A percentile compares a stretch with the other conserved stretches of the same genome.
Evolutionary conservation across 805 yeast genomes (phyloP).

Genomic region (Yamadazyma insecticola): DNA sequence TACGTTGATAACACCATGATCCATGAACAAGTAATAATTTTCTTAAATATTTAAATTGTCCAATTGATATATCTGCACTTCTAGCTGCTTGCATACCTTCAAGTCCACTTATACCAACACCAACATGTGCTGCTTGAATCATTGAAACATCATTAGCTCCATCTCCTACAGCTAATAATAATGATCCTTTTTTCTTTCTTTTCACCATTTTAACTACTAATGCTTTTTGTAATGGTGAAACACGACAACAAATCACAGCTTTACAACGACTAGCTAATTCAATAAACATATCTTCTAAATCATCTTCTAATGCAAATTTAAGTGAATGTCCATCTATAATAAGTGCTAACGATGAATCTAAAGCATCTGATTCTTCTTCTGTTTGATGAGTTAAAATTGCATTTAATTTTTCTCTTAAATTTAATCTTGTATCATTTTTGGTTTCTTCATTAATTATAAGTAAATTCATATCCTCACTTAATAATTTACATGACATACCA

Average conservation of each 20-base stretch:
- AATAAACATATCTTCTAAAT: slow-evolving; percentile 71
- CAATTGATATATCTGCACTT: slow-evolving; percentile 95
- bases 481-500: slow-evolving; percentile 94
- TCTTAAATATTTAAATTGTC: slow-evolving; percentile 84
- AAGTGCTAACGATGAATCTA: slow-evolving; percentile 71
- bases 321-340: slow-evolving; percentile 93
- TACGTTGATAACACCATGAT: slow-evolving; percentile 94
- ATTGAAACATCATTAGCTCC: slow-evolving; percentile 99
- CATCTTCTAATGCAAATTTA: slow-evolving; percentile 77
- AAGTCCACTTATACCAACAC: slow-evolving; percentile 98
- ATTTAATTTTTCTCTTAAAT: slow-evolving; percentile 67
- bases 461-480: slow-evolving; percentile 94
- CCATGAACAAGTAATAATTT: slow-evolving; percentile 91
- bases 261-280: slow-evolving; percentile 82
- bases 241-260: slow-evolving; percentile 97
- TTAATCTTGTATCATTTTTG: slow-evolving; percentile 69
- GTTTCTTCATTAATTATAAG: slow-evolving; percentile 84
- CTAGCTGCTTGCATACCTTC: slow-evolving; percentile 99
- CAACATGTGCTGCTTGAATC: slow-evolving; percentile 99
- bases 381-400: slow-evolving; percentile 68
- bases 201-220: slow-evolving; percentile 93
- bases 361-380: slow-evolving; percentile 52
- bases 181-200: slow-evolving; percentile 62
- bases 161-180: slow-evolving; percentile 91
- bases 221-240: slow-evolving; percentile 95